Conservation (phyloP, 108 stramenopile genomes). For the Craspedostauros australis region DNA sequence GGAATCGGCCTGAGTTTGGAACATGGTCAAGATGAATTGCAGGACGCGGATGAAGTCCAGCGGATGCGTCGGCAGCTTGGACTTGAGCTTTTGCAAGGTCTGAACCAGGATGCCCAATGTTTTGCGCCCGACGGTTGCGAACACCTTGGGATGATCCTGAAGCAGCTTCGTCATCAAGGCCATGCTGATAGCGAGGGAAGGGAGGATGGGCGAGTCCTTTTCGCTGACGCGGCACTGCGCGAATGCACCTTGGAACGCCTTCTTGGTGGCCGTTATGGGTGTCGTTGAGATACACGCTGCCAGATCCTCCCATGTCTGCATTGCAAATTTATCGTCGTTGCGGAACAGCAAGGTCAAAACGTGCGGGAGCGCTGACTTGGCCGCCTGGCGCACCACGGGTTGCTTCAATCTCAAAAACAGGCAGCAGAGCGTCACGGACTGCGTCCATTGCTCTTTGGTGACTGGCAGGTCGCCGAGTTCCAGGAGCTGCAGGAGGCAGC, state of each 20-base stretch:
- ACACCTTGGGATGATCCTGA: slow-evolving; percentile 9
- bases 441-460: slow-evolving; percentile 32
- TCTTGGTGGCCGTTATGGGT: background rate
- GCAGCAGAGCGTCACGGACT: slow-evolving; percentile 35
- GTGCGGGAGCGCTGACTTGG: slow-evolving; percentile 37
- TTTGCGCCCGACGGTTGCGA: slow-evolving; percentile 24
- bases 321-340: slow-evolving; percentile 8
- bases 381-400: slow-evolving; percentile 36
- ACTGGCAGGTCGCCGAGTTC: slow-evolving; percentile 31
- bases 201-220: slow-evolving; percentile 21
- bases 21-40: slow-evolving; percentile 28
- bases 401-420: slow-evolving; percentile 22
- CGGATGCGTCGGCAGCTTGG: slow-evolving; percentile 8
- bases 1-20: slow-evolving; percentile 22
- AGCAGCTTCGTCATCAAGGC: slow-evolving; percentile 30
- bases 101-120: slow-evolving; percentile 25
- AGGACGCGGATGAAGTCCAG: slow-evolving; percentile 13
- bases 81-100: slow-evolving; percentile 13
- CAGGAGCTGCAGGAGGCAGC: slow-evolving; percentile 37
- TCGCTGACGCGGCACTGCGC: slow-evolving; percentile 23
- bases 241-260: slow-evolving; percentile 35
- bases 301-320: slow-evolving; percentile 44
- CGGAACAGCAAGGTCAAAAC: slow-evolving; percentile 20
- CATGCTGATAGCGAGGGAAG: slow-evolving; percentile 29
- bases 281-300: slow-evolving; percentile 7